Percentiles rank a stretch among this genome's conserved stretches.
Conservation (phyloP, 2,329 filamentous ascomycete species). For the Aspergillus caelatus region DNA sequence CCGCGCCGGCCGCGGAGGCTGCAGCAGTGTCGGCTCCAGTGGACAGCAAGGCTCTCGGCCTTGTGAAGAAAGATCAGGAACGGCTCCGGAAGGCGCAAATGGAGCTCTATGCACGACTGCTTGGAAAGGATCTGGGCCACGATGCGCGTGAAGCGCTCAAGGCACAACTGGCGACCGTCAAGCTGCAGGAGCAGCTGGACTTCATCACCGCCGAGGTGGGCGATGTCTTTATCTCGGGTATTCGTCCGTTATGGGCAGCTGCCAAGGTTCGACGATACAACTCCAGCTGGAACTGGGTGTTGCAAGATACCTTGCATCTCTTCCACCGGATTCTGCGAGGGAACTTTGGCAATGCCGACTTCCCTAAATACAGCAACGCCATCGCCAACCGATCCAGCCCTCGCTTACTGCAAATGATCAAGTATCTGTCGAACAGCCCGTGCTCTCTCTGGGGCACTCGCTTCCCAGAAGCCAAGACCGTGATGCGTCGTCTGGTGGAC, state of each 20-base stretch:
- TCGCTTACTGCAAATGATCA: neutral
- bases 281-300: constrained; percentile 98
- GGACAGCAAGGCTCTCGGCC: constrained; percentile 95
- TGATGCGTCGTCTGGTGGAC: neutral
- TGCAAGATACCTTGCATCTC: constrained; percentile 84
- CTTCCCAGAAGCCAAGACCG: neutral
- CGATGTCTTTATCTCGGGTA: constrained; percentile 92
- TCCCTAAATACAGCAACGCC: neutral
- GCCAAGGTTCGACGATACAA: constrained; percentile 96
- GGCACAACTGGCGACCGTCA: constrained; percentile 64
- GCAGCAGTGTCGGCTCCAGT: constrained; percentile 71
- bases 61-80: constrained; percentile 93
- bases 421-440: neutral
- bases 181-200: constrained; percentile 52
- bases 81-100: constrained; percentile 98
- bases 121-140: constrained; percentile 94
- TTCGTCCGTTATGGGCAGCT: constrained; percentile 89
- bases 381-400: neutral
- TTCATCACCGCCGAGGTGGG: constrained; percentile 94
- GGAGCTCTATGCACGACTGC: constrained; percentile 89
- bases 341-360: neutral
- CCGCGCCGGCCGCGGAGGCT: constrained; percentile 63
- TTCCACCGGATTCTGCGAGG: neutral
- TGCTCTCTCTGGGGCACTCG: neutral
- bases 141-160: constrained; percentile 87